Evolutionary conservation across 768 basidiomycete species (phyloP).

Genomic region (Termitomyces sp.): DNA sequence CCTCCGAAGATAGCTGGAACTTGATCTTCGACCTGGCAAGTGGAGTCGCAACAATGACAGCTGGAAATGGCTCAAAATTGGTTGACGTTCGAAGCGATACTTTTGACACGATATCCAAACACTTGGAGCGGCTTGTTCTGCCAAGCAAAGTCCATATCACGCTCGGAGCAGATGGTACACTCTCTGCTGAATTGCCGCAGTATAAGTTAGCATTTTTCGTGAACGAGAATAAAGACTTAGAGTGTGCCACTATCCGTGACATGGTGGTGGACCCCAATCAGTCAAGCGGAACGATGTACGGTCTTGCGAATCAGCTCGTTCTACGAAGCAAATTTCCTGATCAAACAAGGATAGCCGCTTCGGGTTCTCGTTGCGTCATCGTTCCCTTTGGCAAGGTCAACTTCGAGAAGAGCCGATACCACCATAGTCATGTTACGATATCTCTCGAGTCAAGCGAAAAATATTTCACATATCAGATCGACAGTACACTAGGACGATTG

Average conservation of each 20-base stretch:
- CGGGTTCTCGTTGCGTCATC: neutral
- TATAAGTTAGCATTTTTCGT: neutral
- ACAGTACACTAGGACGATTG: neutral
- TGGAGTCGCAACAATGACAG: neutral
- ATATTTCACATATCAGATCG: neutral
- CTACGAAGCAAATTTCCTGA: neutral
- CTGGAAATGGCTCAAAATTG: neutral
- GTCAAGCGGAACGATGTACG: neutral
- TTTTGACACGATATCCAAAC: neutral
- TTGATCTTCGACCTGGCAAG: constrained; percentile 31
- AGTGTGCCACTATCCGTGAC: neutral
- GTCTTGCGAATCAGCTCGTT: neutral
- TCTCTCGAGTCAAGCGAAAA: neutral
- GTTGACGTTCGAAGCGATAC: neutral
- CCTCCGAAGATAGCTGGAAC: constrained; percentile 5
- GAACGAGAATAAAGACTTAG: neutral
- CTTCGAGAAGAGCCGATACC: neutral
- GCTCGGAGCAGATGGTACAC: neutral
- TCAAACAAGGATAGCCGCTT: neutral
- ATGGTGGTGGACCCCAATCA: neutral
- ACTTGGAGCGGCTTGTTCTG: neutral
- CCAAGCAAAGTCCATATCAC: neutral
- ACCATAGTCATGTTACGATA: neutral
- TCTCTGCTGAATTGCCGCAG: neutral
- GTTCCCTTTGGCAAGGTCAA: neutral